Evolutionary conservation across 352 stramenopile genomes (phyloP), one percentile per base, ranked within the genome.

Genomic region (Phytophthora tentaculata): DNA sequence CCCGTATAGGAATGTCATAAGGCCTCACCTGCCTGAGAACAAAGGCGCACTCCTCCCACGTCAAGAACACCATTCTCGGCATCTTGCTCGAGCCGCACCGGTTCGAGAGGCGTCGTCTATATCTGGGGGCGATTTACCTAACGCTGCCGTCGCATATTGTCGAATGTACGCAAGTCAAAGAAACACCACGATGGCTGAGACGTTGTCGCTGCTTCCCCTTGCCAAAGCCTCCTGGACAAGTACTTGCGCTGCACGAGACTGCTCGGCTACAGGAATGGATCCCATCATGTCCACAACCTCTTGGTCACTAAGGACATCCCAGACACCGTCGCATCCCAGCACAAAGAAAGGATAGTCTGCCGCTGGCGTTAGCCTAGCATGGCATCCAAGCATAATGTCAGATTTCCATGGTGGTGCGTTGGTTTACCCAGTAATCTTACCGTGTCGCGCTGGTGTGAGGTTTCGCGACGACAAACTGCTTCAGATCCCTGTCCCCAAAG

Each of bases 251-350:
- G 84, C 87, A 14, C 74, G 61, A 29, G 62, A 48, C 26, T 82
- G 81, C 53, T 89, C 59, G 5, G 61, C 52, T 19, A 70, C 29
- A 0, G 74, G 57, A 49, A 92, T 44, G 7, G 66, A 62, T 47
- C 49, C 43, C 22, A 95, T 56, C n/a, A 95, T 61, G 41, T 94
- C 81, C 20, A 95, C 77, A 20, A 55, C 84, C 39, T 92, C 85
- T 73, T 95, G 85, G 61, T 94, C 84, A 14, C 60, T 76, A 22
- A 95, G 53, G 47, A 90, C 82, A 73, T 95, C 86, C 87, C 87
- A 95, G 1, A 95, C 62, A 20, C 87, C 87, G 59, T 95, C 87
- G 60, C 87, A 95, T 64, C 84, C 87, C 51, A 95, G 64, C 19
- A 95, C 75, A 12, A 94, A 48, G 49, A 95, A 91, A 3, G 80